These are phyloP conservation scores for Schizonepeta tenuifolia DNA, from an alignment of 257 asterid genomes.

Conservation along the genomic window DNA sequence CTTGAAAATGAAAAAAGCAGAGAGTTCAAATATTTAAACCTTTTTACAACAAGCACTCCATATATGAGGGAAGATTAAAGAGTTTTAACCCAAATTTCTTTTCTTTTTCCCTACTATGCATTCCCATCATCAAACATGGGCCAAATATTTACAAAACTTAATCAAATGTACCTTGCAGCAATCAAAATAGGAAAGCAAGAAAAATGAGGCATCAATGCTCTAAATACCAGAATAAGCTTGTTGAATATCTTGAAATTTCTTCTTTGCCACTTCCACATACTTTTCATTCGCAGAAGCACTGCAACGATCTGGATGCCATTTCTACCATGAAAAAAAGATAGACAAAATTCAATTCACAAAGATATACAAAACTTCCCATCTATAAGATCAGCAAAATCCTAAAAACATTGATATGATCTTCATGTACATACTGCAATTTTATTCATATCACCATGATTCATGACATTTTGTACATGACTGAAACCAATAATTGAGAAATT, in stretches of 20 bases:
- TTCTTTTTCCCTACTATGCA: background rate
- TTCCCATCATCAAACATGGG: constrained; percentile 16
- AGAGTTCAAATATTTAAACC: background rate
- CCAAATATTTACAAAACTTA: background rate
- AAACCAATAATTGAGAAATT: background rate
- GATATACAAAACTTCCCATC: background rate
- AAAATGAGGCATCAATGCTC: background rate
- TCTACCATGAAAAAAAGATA: constrained; percentile 41
- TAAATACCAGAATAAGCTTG: constrained; percentile 81
- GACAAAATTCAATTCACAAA: background rate
- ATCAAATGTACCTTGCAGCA: background rate
- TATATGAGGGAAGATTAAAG: background rate
- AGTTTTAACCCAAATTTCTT: background rate
- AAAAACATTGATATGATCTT: background rate
- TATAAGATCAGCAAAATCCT: constrained; percentile 23
- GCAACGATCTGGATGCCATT: constrained; percentile 97
- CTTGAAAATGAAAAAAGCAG: background rate
- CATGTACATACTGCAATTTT: background rate
- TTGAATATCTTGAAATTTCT: constrained; percentile 77
- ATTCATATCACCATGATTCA: background rate
- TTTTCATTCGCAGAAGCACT: constrained; percentile 55
- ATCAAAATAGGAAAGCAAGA: background rate
- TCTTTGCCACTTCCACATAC: constrained; percentile 75
- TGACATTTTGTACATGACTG: background rate
- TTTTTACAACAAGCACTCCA: background rate